Evolutionary conservation across 805 yeast genomes (phyloP), one percentile per base, ranked within the genome.

Genomic region (Yamadazyma laniorum): DNA sequence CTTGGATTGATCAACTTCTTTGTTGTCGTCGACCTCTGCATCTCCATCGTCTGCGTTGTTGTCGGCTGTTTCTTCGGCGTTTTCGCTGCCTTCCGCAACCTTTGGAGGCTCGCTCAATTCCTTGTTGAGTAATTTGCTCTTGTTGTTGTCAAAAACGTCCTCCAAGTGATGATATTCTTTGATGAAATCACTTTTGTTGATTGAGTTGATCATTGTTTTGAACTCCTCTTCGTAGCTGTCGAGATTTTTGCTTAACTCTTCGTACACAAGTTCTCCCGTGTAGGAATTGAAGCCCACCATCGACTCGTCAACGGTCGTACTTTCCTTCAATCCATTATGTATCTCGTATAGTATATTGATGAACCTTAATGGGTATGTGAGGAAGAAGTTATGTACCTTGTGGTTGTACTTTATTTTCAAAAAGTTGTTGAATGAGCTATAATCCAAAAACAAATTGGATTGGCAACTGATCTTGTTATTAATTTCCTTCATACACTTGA

Each of bases 131-230:
- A 38, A 39, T 25, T 35, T 32, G 21, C 35, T 39, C 22, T 38
- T 34, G 14, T 43, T 32, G 15, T 39, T 34, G 14, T 39, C 37
- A 25, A 43, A 30, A 9, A 38, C 32, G 6, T 45, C 43, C 25
- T 50, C 53, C 32, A 56, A 57, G 40, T 58, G 52, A 15, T 55
- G 50, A 43, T 60, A 63, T 25, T 63, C 67, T 18, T 50, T 51
- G 6, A 53, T 41, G 32, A 63, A 63, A 17, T 55, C 63, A 12
- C 52, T 58, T 21, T 52, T 53, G 15, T 40, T 44, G 37, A 58
- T 44, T 14, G 18, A 25, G 15, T 42, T 41, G 22, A 60, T 42
- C 22, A 53, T 47, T 23, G 37, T 38, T 34, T 53, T 53, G 14
- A 52, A 37, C 6, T 52, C 58, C 6, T 47, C 45, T 4, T 51